Conservation (phyloP, 768 basidiomycete genomes). For the Boletus coccyginus region DNA sequence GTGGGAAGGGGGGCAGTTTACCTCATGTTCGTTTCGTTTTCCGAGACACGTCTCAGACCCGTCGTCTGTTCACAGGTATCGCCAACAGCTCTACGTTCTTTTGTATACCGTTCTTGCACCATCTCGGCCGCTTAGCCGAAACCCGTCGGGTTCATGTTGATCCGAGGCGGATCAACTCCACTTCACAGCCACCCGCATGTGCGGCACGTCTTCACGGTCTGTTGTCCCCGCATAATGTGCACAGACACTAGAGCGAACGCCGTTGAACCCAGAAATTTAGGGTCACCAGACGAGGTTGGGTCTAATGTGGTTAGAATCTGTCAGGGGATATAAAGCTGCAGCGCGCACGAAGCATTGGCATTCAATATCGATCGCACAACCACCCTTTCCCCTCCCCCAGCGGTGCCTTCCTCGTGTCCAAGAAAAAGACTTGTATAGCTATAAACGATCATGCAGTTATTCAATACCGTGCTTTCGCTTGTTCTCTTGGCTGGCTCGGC, state of each 20-base stretch:
- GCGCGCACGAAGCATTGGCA: neutral
- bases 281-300: neutral
- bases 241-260: neutral
- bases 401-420: neutral
- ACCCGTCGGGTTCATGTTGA: neutral
- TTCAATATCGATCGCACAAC: neutral
- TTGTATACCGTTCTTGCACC: neutral
- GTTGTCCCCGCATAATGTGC: conserved; percentile 3
- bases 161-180: conserved; percentile 6
- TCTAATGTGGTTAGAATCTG: neutral
- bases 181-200: neutral
- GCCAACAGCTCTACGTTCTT: neutral
- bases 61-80: neutral
- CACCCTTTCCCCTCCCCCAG: neutral
- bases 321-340: conserved; percentile 17
- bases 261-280: neutral
- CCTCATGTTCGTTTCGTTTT: neutral
- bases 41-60: no score
- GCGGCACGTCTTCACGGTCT: neutral
- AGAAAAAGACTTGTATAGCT: neutral
- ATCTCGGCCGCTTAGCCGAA: neutral
- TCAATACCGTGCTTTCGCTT: conserved; percentile 16
- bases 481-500: conserved; percentile 9
- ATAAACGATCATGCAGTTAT: conserved; percentile 13
- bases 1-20: neutral